Evolutionary conservation across 148 eudicot genomes (phyloP), one percentile per base, ranked within the genome.

Genomic region (Pouteria glomerata): DNA sequence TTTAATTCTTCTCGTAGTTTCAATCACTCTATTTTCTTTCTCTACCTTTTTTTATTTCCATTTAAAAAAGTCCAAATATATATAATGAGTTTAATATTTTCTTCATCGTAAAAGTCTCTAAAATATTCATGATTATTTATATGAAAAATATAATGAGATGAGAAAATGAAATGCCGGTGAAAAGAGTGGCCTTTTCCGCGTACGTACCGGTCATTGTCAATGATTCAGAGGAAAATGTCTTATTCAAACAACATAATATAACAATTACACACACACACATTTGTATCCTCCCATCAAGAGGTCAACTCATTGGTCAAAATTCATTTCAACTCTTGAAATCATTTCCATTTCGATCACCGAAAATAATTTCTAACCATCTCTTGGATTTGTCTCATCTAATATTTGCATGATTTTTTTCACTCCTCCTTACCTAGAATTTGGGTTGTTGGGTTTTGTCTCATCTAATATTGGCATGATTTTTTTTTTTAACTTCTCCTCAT

Each of bases 251-350:
- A 34, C 72, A 68, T 68, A 53, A 68, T 68, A 53, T 68, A 31
- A 60, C 72, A 68, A 68, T 68, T 68, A 68, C 53, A 68, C 45
- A 37, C 53, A n/a, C n/a, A n/a, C n/a, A n/a, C n/a, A n/a, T n/a
- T n/a, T n/a, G n/a, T n/a, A n/a, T n/a, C n/a, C n/a, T 24, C 34
- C 72, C 72, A 68, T 52, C 60, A 48, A 48, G 18, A 45, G 37
- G 33, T 1, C 7, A 2, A 27, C 44, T 33, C 30, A 27, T 16
- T 59, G 8, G 33, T 15, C 41, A 62, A 62, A 66, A 68, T 68
- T 68, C 60, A 50, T 39, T 68, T 68, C 72, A n/a, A 68, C 72
- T 34, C 72, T 16, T 68, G 48, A 52, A 39, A 68, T 68, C 45
- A 68, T 68, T 68, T 48, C 56, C 39, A 48, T 66, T 66, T 66